phyloP scores from a whole-genome alignment of 164 flowering plant species.

The Brasenia schreberi region DNA sequence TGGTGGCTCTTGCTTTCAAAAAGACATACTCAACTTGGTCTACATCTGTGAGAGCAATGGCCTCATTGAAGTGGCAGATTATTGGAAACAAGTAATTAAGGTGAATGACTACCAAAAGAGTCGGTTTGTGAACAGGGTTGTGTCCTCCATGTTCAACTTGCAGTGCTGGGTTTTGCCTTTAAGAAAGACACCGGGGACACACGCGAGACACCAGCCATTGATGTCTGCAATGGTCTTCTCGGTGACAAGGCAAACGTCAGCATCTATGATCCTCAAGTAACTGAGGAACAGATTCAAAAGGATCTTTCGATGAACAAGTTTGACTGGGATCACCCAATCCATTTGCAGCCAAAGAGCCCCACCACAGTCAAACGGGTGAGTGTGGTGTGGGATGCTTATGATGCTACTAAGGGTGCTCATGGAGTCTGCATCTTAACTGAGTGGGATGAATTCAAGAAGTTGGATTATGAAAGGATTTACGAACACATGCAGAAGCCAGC shows the following conservation, averaged over 20 bases:
- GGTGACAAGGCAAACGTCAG: constrained; percentile 56
- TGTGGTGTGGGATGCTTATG: constrained; percentile 60
- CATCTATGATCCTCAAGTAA: constrained; percentile 68
- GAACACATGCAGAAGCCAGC: constrained; percentile 80
- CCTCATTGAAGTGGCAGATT: constrained; percentile 75
- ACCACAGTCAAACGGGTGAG: constrained; percentile 29
- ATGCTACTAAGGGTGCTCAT: constrained; percentile 62
- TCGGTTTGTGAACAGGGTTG: constrained; percentile 77
- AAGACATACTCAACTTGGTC: constrained; percentile 79
- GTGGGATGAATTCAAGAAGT: constrained; percentile 75
- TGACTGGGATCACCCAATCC: constrained; percentile 71
- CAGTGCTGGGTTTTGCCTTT: constrained; percentile 76
- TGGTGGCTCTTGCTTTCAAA: constrained; percentile 92
- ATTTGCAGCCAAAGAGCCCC: constrained; percentile 48
- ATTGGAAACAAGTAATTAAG: constrained; percentile 88
- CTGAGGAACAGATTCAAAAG: constrained; percentile 54
- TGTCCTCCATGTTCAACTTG: constrained; percentile 86
- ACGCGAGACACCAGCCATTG: constrained; percentile 85
- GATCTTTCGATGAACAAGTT: constrained; percentile 52
- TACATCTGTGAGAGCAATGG: constrained; percentile 93
- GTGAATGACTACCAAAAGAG: constrained; percentile 81
- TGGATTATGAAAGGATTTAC: constrained; percentile 53
- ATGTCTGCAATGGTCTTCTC: constrained; percentile 78
- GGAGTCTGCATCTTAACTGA: constrained; percentile 67
- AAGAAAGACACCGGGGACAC: constrained; percentile 92